Percentiles rank a stretch among this genome's conserved stretches.
Evolutionary conservation across 352 stramenopile species (phyloP).

Genomic region (Pythium aphanidermatum): DNA sequence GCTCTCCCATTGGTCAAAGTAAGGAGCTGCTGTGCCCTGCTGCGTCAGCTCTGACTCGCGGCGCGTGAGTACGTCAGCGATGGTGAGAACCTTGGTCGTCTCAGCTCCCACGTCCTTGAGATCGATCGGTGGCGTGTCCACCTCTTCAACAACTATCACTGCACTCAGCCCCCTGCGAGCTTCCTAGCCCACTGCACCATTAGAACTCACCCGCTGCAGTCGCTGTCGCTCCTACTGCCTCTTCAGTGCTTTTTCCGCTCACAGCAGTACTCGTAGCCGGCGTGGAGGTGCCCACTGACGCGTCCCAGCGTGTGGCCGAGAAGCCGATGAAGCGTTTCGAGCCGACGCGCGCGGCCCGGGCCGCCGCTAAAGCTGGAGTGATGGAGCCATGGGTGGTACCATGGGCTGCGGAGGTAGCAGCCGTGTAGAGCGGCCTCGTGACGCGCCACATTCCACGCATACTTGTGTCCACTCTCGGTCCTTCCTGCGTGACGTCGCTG

Average conservation of each 20-base stretch:
- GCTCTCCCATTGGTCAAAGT: constrained; percentile 78
- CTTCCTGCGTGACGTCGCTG: constrained; percentile 4
- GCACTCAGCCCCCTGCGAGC: constrained; percentile 1
- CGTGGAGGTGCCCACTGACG: not conserved
- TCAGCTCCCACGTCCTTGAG: constrained; percentile 51
- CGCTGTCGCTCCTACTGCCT: not conserved
- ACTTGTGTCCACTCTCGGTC: not conserved
- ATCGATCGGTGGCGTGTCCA: constrained; percentile 24
- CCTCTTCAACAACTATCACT: constrained; percentile 12
- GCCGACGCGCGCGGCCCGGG: not conserved
- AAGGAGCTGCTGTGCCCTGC: constrained; percentile 18
- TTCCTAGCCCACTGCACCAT: not conserved
- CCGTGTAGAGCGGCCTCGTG: constrained; percentile 14
- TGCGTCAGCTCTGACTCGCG: constrained; percentile 46
- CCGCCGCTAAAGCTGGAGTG: not conserved
- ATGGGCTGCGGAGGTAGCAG: not conserved
- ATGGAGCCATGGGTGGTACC: too few relatives aligned
- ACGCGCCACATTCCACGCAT: constrained; percentile 16
- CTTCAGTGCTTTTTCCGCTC: not conserved
- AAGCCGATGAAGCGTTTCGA: constrained; percentile 5
- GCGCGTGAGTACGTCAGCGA: constrained; percentile 58
- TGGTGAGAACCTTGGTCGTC: constrained; percentile 61
- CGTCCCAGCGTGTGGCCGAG: constrained; percentile 11
- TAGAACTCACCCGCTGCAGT: not conserved
- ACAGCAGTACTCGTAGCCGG: not conserved